Conservation (phyloP, 2,329 filamentous ascomycete species). For the Alternaria dauci region DNA sequence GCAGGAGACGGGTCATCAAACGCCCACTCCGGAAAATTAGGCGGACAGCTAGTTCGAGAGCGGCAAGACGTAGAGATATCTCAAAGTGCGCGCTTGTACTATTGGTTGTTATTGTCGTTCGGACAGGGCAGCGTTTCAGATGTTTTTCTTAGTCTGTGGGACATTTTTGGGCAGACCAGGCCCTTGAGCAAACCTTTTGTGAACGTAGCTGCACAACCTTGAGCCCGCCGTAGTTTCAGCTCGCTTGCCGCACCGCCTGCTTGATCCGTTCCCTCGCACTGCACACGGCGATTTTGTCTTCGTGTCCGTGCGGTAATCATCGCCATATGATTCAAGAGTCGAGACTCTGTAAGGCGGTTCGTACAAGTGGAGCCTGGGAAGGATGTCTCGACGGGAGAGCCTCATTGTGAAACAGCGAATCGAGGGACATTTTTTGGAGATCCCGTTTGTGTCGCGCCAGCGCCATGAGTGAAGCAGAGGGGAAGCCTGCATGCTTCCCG, state of each 20-base stretch:
- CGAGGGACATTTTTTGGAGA: constrained; percentile 21
- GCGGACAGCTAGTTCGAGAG: constrained; percentile 22
- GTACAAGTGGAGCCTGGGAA: constrained; percentile 3
- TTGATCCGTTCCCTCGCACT: constrained; percentile 8
- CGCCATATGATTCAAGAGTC: constrained; percentile 19
- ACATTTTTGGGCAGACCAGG: constrained; percentile 22
- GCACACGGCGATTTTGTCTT: constrained; percentile 18
- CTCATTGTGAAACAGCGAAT: constrained; percentile 26
- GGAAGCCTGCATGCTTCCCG: constrained; percentile 17
- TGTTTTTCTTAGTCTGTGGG: constrained; percentile 23
- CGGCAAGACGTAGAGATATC: constrained; percentile 19
- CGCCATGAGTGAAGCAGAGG: constrained; percentile 14
- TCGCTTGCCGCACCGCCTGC: constrained; percentile 25
- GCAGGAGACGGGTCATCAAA: constrained; percentile 31
- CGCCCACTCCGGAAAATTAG: constrained; percentile 28
- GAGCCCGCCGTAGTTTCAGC: constrained; percentile 28
- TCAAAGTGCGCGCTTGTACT: constrained; percentile 5
- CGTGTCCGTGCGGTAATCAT: constrained; percentile 23
- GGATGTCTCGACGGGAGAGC: constrained; percentile 22
- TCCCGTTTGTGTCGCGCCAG: constrained; percentile 24
- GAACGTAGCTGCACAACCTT: constrained; percentile 25
- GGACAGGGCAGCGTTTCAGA: constrained; percentile 34
- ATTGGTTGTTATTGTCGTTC: constrained; percentile 24
- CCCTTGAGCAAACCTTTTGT: constrained; percentile 17
- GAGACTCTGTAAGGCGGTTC: constrained; percentile 28